Evolutionary conservation across 1,284 basidiomycete genomes (phyloP), one percentile per base, ranked within the genome.

Genomic region (Anthracocystis setariae): DNA sequence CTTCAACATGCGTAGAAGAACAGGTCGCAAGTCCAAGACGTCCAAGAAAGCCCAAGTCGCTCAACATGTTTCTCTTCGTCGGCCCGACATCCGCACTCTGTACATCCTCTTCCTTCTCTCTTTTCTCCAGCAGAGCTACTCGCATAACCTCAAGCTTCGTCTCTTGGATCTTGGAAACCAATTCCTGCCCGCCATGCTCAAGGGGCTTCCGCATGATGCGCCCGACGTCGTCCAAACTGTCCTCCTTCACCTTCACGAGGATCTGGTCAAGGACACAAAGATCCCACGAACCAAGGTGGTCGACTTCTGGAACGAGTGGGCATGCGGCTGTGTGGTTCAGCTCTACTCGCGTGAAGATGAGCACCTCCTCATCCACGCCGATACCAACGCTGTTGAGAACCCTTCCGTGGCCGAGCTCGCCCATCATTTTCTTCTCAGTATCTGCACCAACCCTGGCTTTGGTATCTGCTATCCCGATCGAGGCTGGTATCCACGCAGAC

Each of bases 401-500:
- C 69, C 66, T 12, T 68, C 68, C 10, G 75, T 92, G 0, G 92
- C 92, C 0, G 90, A 95, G 64, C 86, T 96, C 7, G 89, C 88
- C 0, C 91, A 93, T 68, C 92, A 94, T 76, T 96, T 96, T 81
- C 84, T 97, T 5, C 87, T 95, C 42, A 91, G 90, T 9, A 88
- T 93, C n/a, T 92, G 91, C 74, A 91, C 92, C 0, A 88, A 88
- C 24, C 91, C 92, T 0, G 92, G 92, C 0, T 85, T 87, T 18
- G 94, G 94, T 0, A 86, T 97, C 21, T 96, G 93, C 80, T 97
- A 95, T 84, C 87, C 86, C 46, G 93, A 95, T 79, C 87, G 88
- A 15, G 94, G 93, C 0, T 97, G 94, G 94, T 97, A 96, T 78
- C 89, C 89, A 2, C 58, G 68, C 47, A 66, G 65, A 51, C 45